These are phyloP conservation scores for Lactifluus subvellereus DNA, from an alignment of 768 basidiomycete genomes.

Conservation along the genomic window DNA sequence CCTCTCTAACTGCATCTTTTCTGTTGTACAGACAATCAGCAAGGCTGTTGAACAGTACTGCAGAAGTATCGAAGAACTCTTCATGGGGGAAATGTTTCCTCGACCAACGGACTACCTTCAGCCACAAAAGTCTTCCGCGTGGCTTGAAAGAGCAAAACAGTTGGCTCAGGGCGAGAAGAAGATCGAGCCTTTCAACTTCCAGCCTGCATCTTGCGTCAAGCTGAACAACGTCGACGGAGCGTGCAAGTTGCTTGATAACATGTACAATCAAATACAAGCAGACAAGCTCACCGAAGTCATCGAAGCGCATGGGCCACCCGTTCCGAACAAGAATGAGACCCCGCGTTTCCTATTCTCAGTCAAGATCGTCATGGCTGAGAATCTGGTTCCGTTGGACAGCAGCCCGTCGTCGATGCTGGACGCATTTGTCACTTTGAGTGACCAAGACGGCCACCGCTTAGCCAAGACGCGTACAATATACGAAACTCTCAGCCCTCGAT, in stretches of 20 bases:
- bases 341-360: slow-evolving; percentile 84
- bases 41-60: slow-evolving; percentile 93
- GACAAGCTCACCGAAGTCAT: slow-evolving; percentile 75
- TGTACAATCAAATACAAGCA: slow-evolving; percentile 88
- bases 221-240: slow-evolving; percentile 96
- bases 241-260: slow-evolving; percentile 82
- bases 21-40: slow-evolving; percentile 64
- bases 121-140: slow-evolving; percentile 81
- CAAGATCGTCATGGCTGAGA: slow-evolving; percentile 90
- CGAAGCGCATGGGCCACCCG: slow-evolving; percentile 52
- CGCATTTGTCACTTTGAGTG: slow-evolving; percentile 91
- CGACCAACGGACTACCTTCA: slow-evolving; percentile 71
- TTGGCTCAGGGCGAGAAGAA: slow-evolving; percentile 84
- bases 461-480: slow-evolving; percentile 97
- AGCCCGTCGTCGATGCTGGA: slow-evolving; percentile 78
- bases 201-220: slow-evolving; percentile 90
- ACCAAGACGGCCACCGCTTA: slow-evolving; percentile 81
- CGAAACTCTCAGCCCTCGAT: slow-evolving; percentile 84
- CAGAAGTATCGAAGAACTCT: slow-evolving; percentile 76
- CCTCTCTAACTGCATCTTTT: background rate
- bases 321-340: slow-evolving; percentile 62
- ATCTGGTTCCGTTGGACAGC: slow-evolving; percentile 69
- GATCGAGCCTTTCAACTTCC: slow-evolving; percentile 92
- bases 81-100: slow-evolving; percentile 94
- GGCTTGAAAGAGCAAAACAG: slow-evolving; percentile 80